Evolutionary conservation across 2,329 filamentous ascomycete species (phyloP), one percentile per base, ranked within the genome.

Genomic region (Cladosporium colombiae): DNA sequence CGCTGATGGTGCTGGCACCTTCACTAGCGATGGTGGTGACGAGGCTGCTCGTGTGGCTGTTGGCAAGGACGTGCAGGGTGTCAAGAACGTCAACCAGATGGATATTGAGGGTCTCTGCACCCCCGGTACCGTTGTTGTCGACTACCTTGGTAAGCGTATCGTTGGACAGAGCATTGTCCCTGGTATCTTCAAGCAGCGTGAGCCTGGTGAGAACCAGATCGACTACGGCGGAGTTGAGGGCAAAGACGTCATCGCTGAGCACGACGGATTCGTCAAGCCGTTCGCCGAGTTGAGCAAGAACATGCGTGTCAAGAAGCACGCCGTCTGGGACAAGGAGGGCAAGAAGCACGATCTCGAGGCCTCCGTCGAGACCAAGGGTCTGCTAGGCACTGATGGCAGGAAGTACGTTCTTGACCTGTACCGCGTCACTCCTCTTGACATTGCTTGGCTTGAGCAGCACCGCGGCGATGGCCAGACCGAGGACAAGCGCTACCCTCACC

Each of bases 361-460:
- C 49, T 98, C 93, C 74, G 93, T 99, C 16, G 95, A 99, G 80
- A 99, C 95, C 62, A 99, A 99, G 83, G 95, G 95, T 62, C 83
- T 99, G n/a, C 84, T 99, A 72, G 95, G 95, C 57, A 99, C 95
- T 1, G 95, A 99, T 75, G 95, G 93, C 44, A 88, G 95, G 73
- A 97, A 97, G 78, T 99, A 99, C 76, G 92, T 97, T n/a, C 86
- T 99, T 60, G 95, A 99, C 74, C 82, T 99, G 62, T 99, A 99
- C 82, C 89, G 95, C 66, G 90, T 98, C 69, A 96, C 95, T 3
- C 95, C 95, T 6, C 81, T 98, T 65, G 95, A 99, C 78, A 88
- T 97, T 65, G 80, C 85, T 25, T 99, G 96, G 93, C 85, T 97
- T 72, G 94, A 99, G 71, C 89, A 94, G 76, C 84, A 87, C 71